Evolutionary conservation across 2,329 filamentous ascomycete species (phyloP).

Genomic region (Ambrosiella beaveri): DNA sequence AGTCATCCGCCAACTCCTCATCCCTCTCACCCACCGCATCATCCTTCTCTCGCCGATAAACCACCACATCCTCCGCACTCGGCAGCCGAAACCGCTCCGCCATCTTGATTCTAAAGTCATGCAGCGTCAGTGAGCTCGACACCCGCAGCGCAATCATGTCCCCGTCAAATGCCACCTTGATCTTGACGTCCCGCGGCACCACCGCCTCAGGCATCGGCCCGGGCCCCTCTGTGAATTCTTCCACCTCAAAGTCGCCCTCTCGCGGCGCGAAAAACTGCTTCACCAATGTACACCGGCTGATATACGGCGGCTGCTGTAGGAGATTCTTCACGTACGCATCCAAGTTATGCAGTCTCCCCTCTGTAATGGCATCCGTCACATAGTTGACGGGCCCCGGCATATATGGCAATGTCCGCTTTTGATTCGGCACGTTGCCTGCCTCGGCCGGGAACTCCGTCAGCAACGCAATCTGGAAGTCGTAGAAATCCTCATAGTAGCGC

Average conservation of each 20-base stretch:
- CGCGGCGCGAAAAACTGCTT: constrained; percentile 81
- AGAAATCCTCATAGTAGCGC: constrained; percentile 95
- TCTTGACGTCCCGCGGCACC: constrained; percentile 50
- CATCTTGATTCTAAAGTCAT: constrained; percentile 68
- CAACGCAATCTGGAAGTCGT: constrained; percentile 93
- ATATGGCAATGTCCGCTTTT: constrained; percentile 74
- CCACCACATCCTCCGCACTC: constrained; percentile 54
- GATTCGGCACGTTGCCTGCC: constrained; percentile 66
- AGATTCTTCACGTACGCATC: constrained; percentile 93
- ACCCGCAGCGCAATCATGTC: constrained; percentile 87
- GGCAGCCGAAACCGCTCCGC: constrained; percentile 64
- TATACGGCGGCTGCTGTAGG: constrained; percentile 65
- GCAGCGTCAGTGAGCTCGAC: constrained; percentile 59
- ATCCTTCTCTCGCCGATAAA: neutral
- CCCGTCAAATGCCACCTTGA: constrained; percentile 87
- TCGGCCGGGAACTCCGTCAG: constrained; percentile 84
- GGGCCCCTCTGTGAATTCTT: constrained; percentile 58
- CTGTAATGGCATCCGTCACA: constrained; percentile 93
- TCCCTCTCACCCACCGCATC: constrained; percentile 31
- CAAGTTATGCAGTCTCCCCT: constrained; percentile 77
- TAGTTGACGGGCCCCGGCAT: constrained; percentile 98
- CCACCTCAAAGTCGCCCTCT: constrained; percentile 85
- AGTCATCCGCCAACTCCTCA: constrained; percentile 75
- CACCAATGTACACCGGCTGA: constrained; percentile 67
- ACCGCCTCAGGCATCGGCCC: constrained; percentile 45